Percentiles rank a stretch among this genome's conserved stretches.
phyloP scores from a whole-genome alignment of 305 asterid species.

The Fraxinus baroniana region DNA sequence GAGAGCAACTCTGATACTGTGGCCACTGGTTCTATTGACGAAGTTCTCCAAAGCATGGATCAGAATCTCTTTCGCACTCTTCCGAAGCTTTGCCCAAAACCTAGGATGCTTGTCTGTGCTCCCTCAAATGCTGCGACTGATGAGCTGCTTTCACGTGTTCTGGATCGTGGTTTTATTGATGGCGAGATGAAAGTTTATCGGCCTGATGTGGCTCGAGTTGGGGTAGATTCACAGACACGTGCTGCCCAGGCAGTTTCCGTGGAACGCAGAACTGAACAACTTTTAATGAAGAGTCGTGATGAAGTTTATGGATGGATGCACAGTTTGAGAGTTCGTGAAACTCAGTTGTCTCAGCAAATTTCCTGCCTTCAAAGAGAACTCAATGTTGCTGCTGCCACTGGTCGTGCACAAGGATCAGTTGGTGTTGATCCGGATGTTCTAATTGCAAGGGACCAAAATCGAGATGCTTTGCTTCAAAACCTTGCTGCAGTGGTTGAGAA shows the following conservation, averaged over 20 bases:
- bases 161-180: conserved; percentile 97
- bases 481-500: conserved; percentile 95
- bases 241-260: conserved; percentile 99
- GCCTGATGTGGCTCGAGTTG: conserved; percentile 97
- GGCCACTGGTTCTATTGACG: conserved; percentile 89
- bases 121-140: conserved; percentile 99
- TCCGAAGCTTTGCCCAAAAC: conserved; percentile 97
- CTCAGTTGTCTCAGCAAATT: conserved; percentile 83
- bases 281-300: conserved; percentile 76
- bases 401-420: conserved; percentile 94
- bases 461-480: conserved; percentile 74
- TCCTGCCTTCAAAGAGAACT: conserved; percentile 89
- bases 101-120: conserved; percentile 99
- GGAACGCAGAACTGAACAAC: conserved; percentile 94
- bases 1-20: conserved; percentile 71
- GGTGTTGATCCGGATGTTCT: conserved; percentile 98
- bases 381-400: conserved; percentile 65
- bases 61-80: conserved; percentile 95
- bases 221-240: conserved; percentile 96
- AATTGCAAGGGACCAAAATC: conserved; percentile 89
- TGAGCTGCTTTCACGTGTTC: conserved; percentile 93
- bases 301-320: conserved; percentile 93
- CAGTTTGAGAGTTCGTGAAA: conserved; percentile 71
- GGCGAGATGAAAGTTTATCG: conserved; percentile 99
- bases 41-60: conserved; percentile 98